Evolutionary conservation across 1,139 yeast species (phyloP).

Genomic region (Zhuliangozyma parablackwelliae): DNA sequence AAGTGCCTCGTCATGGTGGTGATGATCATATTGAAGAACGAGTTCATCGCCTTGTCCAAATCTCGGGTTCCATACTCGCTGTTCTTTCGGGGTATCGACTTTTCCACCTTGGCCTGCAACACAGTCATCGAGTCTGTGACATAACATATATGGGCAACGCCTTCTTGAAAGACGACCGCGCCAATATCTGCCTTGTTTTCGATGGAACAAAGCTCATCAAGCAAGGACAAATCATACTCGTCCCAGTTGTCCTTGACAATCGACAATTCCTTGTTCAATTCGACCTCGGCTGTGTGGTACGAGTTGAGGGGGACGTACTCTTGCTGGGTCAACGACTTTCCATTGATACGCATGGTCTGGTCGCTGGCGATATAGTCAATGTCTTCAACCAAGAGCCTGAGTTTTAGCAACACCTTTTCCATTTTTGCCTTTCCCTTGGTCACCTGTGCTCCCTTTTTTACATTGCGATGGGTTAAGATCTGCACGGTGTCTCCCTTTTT

Average conservation of each 20-base stretch:
- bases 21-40: constrained; percentile 63
- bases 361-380: constrained; percentile 79
- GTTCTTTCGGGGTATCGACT: constrained; percentile 74
- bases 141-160: constrained; percentile 87
- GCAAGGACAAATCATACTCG: constrained; percentile 57
- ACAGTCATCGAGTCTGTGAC: constrained; percentile 88
- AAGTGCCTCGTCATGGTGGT: constrained; percentile 65
- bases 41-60: constrained; percentile 66
- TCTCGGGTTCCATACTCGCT: constrained; percentile 70
- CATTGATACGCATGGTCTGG: constrained; percentile 73
- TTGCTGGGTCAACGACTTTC: constrained; percentile 67
- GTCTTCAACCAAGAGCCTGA: constrained; percentile 59
- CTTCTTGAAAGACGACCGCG: constrained; percentile 91
- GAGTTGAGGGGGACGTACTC: constrained; percentile 82
- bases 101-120: constrained; percentile 73
- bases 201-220: constrained; percentile 67
- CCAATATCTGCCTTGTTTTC: constrained; percentile 88
- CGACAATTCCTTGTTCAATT: constrained; percentile 63
- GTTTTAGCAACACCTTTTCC: constrained; percentile 54
- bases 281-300: constrained; percentile 83
- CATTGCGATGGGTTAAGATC: constrained; percentile 63
- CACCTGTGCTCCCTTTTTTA: constrained; percentile 37
- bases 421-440: constrained; percentile 44
- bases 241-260: constrained; percentile 81
- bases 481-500: constrained; percentile 72